A percentile compares a stretch with the other conserved stretches of the same genome.
Evolutionary conservation across 768 basidiomycete genomes (phyloP).

Genomic region (Fistulinella prunicolor): DNA sequence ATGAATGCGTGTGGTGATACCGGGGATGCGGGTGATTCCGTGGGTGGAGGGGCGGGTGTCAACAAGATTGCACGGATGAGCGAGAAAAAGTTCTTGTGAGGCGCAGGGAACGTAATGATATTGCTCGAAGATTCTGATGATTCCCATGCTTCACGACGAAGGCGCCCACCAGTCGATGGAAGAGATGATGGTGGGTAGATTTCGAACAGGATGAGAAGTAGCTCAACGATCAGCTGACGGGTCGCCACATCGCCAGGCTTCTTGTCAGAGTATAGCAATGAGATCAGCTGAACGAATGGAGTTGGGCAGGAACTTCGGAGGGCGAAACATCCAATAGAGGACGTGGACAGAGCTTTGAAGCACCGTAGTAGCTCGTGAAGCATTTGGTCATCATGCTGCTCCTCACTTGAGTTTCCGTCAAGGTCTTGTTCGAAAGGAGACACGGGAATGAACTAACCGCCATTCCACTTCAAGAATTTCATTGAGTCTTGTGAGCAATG

Average conservation of each 20-base stretch:
- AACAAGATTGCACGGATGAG: slow-evolving; percentile 75
- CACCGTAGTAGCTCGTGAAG: slow-evolving; percentile 90
- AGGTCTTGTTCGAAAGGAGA: neutral
- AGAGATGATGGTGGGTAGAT: slow-evolving; percentile 75
- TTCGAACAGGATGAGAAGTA: slow-evolving; percentile 85
- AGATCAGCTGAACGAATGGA: slow-evolving; percentile 81
- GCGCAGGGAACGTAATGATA: slow-evolving; percentile 63
- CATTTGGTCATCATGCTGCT: slow-evolving; percentile 96
- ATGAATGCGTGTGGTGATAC: slow-evolving; percentile 82
- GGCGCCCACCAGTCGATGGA: slow-evolving; percentile 46
- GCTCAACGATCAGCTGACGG: slow-evolving; percentile 86
- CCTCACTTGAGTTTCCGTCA: slow-evolving; percentile 60
- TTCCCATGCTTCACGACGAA: slow-evolving; percentile 57
- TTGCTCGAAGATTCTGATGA: slow-evolving; percentile 42
- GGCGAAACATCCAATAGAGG: slow-evolving; percentile 84
- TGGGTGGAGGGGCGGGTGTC: slow-evolving; percentile 62
- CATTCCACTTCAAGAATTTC: slow-evolving; percentile 95
- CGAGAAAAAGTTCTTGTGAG: slow-evolving; percentile 71
- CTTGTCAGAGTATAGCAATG: slow-evolving; percentile 93
- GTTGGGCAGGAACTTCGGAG: slow-evolving; percentile 86
- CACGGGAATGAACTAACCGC: slow-evolving; percentile 59
- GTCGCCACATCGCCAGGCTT: slow-evolving; percentile 93
- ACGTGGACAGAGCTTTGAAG: slow-evolving; percentile 91
- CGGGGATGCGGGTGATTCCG: slow-evolving; percentile 57
- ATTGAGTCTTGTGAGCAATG: slow-evolving; percentile 77